Base-by-base conservation (phyloP, 768 basidiomycete species). In the Amanita rubescens region DNA sequence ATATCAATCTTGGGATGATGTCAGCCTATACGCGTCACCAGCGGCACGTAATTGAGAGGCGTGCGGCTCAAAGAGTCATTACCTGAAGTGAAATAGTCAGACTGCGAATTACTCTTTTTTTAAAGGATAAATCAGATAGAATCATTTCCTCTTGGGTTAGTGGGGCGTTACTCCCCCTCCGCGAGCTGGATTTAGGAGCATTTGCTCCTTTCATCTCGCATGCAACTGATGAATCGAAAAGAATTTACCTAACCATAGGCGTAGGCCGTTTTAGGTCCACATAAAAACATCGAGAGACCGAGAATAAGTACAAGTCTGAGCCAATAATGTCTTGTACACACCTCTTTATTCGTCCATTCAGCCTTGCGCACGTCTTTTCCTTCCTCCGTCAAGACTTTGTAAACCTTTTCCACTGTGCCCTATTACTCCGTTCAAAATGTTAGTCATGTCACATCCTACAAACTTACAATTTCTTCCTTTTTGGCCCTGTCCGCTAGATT, bases 281-380 rank as follows among this genome's bases (percentile, higher is more conserved):
- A 19, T 30, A 3, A 25, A 32, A 20, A 51, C 11, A 27, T 27
- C 3, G 5, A 24, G 35, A 9, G 25, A 41, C 11, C 22, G 7
- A 11, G 20, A 30, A 8, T 30, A 30, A 8, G 27, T 30, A n/a
- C n/a, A n/a, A 30, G 27, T 30, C 27, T 30, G 27, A 30, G 8
- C 27, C 3, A 8, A 30, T 30, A 30, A 30, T 30, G 5, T 30
- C 27, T 30, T 30, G 27, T 30, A 30, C 27, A 8, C 27, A 87
- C 95, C 90, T 99, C 96, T 81, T 97, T 98, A 69, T 91, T 93
- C 38, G 71, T 84, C 96, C 96, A 99, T 11, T 90, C 89, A 14
- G 75, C 84, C 70, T 99, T 98, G 54, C 96, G 85, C 49, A 93
- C 83, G 67, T 97, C 96, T 72, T 86, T 93, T 64, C 75, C 76